Evolutionary conservation across 371 early-diverging fungal species (phyloP).

Genomic region (Sporodiniella umbellata): DNA sequence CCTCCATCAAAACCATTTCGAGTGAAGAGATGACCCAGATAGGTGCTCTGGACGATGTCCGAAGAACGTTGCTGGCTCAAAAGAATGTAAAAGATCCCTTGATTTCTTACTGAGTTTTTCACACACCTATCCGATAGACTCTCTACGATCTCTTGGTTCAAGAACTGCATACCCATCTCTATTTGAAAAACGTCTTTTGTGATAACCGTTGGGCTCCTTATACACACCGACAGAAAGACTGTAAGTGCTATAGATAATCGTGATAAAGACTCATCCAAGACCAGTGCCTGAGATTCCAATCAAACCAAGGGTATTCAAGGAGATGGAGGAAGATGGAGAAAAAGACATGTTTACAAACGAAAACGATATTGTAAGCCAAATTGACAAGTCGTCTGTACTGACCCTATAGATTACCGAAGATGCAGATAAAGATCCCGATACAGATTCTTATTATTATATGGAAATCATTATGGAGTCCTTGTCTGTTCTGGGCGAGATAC

Average conservation of each 20-base stretch:
- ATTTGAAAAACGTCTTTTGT: slow-evolving; percentile 78
- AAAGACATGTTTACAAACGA: slow-evolving; percentile 40
- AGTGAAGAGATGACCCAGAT: slow-evolving; percentile 78
- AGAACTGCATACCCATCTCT: slow-evolving; percentile 90
- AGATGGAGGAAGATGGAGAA: slow-evolving; percentile 15
- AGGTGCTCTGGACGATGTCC: slow-evolving; percentile 79
- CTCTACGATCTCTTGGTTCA: slow-evolving; percentile 81
- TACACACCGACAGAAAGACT: slow-evolving; percentile 54
- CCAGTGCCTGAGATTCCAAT: slow-evolving; percentile 44
- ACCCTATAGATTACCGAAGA: slow-evolving; percentile 63
- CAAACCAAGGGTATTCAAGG: slow-evolving; percentile 32
- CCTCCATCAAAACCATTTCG: slow-evolving; percentile 64
- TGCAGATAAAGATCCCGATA: slow-evolving; percentile 78
- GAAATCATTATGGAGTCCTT: slow-evolving; percentile 83
- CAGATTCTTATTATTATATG: slow-evolving; percentile 89
- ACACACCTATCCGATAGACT: too few relatives aligned
- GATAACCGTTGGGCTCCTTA: slow-evolving; percentile 62
- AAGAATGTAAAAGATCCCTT: slow-evolving; percentile 68
- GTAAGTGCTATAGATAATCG: slow-evolving; percentile 27
- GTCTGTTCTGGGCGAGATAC: slow-evolving; percentile 70
- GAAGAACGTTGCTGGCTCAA: slow-evolving; percentile 67
- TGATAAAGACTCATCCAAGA: background rate
- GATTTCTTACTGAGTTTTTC: too few relatives aligned
- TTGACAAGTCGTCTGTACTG: background rate
- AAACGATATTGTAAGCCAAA: slow-evolving; percentile 32